Evolutionary conservation across 352 stramenopile species (phyloP).

Genomic region (Pythium biforme): DNA sequence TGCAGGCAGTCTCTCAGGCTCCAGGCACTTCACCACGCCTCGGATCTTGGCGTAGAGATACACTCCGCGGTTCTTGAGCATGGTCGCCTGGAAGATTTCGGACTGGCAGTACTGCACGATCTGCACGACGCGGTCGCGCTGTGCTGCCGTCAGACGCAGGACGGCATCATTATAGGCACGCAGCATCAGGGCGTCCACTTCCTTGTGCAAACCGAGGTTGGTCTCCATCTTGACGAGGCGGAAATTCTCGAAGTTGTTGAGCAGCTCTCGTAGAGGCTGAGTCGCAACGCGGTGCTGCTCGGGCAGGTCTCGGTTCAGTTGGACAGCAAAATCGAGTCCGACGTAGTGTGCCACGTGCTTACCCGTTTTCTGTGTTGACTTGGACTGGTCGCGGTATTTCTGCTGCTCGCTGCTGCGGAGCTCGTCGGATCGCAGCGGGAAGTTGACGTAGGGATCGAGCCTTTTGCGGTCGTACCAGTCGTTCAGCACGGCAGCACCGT

Average conservation of each 20-base stretch:
- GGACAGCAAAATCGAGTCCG: constrained; percentile 9
- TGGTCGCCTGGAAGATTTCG: constrained; percentile 4
- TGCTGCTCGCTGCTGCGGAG: background rate
- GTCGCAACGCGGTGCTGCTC: constrained; percentile 2
- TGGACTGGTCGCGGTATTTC: constrained; percentile 4
- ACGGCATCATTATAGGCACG: background rate
- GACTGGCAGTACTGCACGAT: constrained; percentile 12
- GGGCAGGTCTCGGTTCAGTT: constrained; percentile 11
- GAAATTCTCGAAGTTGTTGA: constrained; percentile 13
- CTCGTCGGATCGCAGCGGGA: constrained; percentile 1
- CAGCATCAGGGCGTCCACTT: constrained; percentile 7
- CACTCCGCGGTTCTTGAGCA: background rate
- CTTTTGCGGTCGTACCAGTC: background rate
- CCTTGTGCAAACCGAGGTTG: constrained; percentile 5
- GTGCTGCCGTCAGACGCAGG: background rate
- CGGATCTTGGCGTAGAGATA: constrained; percentile 12
- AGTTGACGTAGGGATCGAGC: background rate
- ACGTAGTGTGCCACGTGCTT: constrained; percentile 17
- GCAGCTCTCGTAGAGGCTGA: background rate
- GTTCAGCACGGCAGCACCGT: constrained; percentile 3
- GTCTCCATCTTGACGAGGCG: constrained; percentile 9
- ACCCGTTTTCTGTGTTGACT: constrained; percentile 3
- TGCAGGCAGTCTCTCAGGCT: background rate
- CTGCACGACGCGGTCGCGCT: background rate
- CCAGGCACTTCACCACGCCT: background rate